These are phyloP conservation scores for Mitragyna speciosa DNA, from an alignment of 257 asterid species.

Conservation along the genomic window DNA sequence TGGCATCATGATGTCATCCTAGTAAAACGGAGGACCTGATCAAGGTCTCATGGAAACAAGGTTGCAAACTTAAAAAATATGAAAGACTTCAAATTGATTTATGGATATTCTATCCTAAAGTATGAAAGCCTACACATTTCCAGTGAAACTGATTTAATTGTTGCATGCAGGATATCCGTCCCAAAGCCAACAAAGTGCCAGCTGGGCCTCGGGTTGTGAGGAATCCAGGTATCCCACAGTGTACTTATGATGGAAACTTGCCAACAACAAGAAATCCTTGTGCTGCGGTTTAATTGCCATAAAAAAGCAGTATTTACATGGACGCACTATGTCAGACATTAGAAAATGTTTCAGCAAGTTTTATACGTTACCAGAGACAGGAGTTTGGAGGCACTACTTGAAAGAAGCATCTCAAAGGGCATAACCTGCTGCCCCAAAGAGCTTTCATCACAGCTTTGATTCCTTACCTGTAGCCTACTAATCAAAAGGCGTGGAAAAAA, in stretches of 20 bases:
- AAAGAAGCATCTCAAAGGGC: neutral
- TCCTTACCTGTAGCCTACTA: neutral
- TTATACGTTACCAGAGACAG: neutral
- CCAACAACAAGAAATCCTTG: conserved; percentile 71
- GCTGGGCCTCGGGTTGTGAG: conserved; percentile 44
- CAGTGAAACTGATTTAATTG: neutral
- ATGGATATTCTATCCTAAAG: neutral
- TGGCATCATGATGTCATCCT: neutral
- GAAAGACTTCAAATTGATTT: neutral
- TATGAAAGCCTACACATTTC: conserved; percentile 2
- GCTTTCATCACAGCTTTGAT: neutral
- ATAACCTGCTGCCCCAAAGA: neutral
- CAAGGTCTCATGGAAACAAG: neutral
- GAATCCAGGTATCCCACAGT: conserved; percentile 66
- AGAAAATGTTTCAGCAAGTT: neutral
- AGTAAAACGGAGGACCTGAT: neutral
- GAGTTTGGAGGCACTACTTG: neutral
- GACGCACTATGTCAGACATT: conserved; percentile 9
- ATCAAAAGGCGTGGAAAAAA: neutral
- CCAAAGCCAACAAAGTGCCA: conserved; percentile 54
- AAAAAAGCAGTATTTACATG: conserved; percentile 17
- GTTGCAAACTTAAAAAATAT: neutral
- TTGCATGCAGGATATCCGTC: conserved; percentile 71
- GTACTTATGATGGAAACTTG: conserved; percentile 81
- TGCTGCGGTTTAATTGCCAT: conserved; percentile 29